These are phyloP conservation scores for Rhizophora mangle DNA, from an alignment of 345 rosid species.

Conservation along the genomic window DNA sequence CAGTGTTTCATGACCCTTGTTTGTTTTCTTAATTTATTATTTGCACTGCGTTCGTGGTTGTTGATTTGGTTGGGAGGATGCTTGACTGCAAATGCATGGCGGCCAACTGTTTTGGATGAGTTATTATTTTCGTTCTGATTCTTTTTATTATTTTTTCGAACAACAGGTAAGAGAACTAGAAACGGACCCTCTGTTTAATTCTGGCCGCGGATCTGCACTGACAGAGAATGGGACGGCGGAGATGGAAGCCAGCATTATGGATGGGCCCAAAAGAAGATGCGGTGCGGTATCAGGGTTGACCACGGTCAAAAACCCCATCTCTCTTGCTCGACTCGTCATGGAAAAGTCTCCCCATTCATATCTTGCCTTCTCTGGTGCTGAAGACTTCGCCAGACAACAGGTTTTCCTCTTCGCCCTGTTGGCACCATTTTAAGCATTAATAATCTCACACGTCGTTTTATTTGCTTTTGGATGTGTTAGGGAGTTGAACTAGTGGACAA, in stretches of 20 bases:
- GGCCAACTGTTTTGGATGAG: too few relatives aligned
- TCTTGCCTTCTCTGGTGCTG: constrained; percentile 88
- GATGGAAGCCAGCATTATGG: constrained; percentile 99
- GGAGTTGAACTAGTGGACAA: constrained; percentile 82
- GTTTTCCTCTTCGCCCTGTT: constrained; percentile 23
- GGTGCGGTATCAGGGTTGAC: constrained; percentile 91
- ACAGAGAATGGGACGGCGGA: constrained; percentile 87
- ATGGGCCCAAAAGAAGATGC: constrained; percentile 76
- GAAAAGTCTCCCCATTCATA: constrained; percentile 95
- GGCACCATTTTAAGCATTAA: neutral
- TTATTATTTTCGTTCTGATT: too few relatives aligned
- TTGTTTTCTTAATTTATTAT: too few relatives aligned
- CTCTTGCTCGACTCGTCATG: constrained; percentile 95
- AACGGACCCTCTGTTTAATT: constrained; percentile 87
- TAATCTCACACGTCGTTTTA: too few relatives aligned
- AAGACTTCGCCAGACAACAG: constrained; percentile 82
- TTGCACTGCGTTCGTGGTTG: too few relatives aligned
- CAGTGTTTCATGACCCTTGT: too few relatives aligned
- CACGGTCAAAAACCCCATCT: constrained; percentile 80
- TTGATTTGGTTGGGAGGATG: too few relatives aligned
- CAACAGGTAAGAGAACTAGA: constrained; percentile 76
- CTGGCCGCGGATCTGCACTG: constrained; percentile 96
- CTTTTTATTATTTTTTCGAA: too few relatives aligned
- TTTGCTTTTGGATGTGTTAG: constrained; percentile 26
- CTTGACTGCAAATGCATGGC: too few relatives aligned